Conservation (phyloP, 495 filamentous ascomycete species). For the Aspergillus kassunensis region DNA sequence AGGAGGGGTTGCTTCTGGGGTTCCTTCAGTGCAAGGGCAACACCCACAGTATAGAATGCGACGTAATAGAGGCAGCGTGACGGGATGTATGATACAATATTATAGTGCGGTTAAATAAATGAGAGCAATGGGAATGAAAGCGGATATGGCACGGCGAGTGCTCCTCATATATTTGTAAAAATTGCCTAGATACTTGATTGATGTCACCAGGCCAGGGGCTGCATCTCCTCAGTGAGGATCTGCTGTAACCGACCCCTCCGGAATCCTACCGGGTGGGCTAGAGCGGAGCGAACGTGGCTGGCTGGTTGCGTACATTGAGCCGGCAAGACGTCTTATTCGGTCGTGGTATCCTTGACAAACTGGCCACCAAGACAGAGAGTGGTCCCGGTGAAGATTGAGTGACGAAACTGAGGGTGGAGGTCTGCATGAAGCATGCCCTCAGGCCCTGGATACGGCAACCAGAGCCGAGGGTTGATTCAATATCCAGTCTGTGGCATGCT, state of each 20-base stretch:
- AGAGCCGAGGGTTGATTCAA: too few relatives aligned
- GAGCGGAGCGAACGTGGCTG: not conserved
- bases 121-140: not conserved
- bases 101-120: not conserved
- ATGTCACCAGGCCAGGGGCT: too few relatives aligned
- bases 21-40: slow-evolving; percentile 1
- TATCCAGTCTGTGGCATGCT: too few relatives aligned
- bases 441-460: not conserved
- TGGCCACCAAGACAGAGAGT: not conserved
- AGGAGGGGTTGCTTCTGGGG: not conserved
- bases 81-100: not conserved
- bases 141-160: not conserved
- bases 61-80: slow-evolving; percentile 1
- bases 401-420: not conserved
- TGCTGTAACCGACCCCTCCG: too few relatives aligned
- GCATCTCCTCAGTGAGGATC: too few relatives aligned
- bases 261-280: too few relatives aligned
- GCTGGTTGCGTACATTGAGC: not conserved
- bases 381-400: not conserved
- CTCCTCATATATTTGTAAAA: not conserved
- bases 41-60: not conserved
- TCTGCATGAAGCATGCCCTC: not conserved
- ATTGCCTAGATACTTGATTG: not conserved
- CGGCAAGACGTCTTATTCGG: not conserved
- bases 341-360: not conserved